phyloP scores from a whole-genome alignment of 2,329 filamentous ascomycete species.

The Calonectria montana region DNA sequence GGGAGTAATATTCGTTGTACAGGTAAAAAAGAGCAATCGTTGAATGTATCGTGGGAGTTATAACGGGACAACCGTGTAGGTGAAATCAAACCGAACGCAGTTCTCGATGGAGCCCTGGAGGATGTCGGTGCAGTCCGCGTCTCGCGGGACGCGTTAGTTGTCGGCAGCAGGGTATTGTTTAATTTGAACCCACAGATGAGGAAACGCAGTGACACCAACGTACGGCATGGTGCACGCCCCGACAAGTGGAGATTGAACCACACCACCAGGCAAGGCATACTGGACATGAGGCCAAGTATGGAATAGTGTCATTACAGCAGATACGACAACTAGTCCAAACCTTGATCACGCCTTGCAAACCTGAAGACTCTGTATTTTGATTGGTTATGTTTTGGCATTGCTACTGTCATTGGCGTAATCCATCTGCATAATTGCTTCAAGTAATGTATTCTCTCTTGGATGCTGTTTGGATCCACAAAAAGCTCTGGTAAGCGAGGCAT shows the following conservation, averaged over 20 bases:
- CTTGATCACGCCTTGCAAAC: background rate
- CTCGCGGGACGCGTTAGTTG: background rate
- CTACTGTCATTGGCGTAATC: background rate
- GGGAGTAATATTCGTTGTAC: background rate
- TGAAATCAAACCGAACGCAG: background rate
- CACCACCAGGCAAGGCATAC: constrained; percentile 1
- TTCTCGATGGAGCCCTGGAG: background rate
- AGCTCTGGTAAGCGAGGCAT: background rate
- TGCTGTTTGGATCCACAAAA: constrained; percentile 10
- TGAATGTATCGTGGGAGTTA: too few relatives aligned
- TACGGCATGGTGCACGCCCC: background rate
- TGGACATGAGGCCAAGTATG: background rate
- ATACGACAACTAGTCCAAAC: background rate
- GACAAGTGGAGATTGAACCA: constrained; percentile 8
- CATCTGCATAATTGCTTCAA: constrained; percentile 10
- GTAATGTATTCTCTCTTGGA: constrained; percentile 19
- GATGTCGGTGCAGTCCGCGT: background rate
- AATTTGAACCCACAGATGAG: constrained; percentile 1
- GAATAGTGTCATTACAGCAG: background rate
- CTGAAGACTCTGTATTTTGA: background rate
- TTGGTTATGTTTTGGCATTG: background rate
- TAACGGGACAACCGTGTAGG: background rate
- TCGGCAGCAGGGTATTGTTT: background rate
- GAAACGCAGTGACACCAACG: background rate
- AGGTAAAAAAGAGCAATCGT: background rate